Base-by-base conservation (phyloP, 176 grass and related monocot species). In the Melocanna baccifera region DNA sequence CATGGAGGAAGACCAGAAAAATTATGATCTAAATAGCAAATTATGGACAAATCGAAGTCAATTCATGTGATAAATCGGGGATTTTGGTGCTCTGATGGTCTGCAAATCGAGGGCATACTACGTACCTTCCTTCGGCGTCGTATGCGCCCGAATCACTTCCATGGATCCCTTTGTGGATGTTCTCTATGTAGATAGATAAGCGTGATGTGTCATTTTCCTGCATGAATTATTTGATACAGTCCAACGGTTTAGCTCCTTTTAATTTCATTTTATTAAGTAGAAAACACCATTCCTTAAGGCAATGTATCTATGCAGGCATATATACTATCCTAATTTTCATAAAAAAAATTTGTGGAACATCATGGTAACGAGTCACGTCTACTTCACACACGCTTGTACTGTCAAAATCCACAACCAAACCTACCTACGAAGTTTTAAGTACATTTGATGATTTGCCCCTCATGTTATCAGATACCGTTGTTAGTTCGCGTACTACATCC, bases 111-210 rank as follows among this genome's bases (percentile, higher is more conserved):
- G 65, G 20, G 80, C 45, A 19, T 63, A 28, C 23, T 40, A 64
- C 10, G 47, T 91, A 96, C 96, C 93, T 91, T 72, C 96, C 96
- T 62, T 92, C 69, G 3, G 74, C 40, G n/a, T 99, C 91, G 18
- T 91, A 99, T 10, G 84, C 75, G 22, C 88, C 90, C 32, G 97
- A 75, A 62, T 99, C 91, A 52, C 97, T 94, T 46, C 86, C 81
- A 32, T 99, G 97, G n/a, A 88, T 99, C 2, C 86, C 97, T 20
- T 82, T 94, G 10, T 95, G 62, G 51, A 99, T 99, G 88, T 96
- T 88, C 74, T 88, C 79, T n/a, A 99, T 73, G 88, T 92, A 91
- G 57, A 99, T 86, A 28, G 92, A 90, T 23, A 87, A 4, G 68
- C 57, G 75, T 18, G 86, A 79, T 15, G 86, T 73, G 15, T 81